Conservation (phyloP, 768 basidiomycete genomes). For the Asterophora parasitica region DNA sequence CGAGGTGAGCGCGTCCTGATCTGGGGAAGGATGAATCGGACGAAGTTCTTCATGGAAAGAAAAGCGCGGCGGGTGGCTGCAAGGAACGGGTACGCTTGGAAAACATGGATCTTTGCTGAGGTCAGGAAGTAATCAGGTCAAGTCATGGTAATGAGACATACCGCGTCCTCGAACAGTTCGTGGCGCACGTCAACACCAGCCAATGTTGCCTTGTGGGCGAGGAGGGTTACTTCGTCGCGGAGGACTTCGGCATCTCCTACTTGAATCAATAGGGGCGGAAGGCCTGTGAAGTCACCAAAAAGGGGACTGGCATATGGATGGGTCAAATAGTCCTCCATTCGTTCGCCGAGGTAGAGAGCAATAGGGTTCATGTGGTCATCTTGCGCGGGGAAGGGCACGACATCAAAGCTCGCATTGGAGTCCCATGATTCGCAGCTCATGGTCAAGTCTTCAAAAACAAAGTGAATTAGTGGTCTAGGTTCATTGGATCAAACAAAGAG, state of each 20-base stretch:
- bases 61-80: constrained; percentile 62
- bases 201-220: constrained; percentile 89
- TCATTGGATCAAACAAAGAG: neutral
- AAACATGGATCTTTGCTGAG: constrained; percentile 70
- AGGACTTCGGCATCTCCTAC: constrained; percentile 93
- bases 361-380: constrained; percentile 92
- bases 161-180: constrained; percentile 89
- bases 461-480: constrained; percentile 2
- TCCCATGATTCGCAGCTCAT: constrained; percentile 99
- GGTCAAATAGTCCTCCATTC: constrained; percentile 77
- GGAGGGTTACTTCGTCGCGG: constrained; percentile 86
- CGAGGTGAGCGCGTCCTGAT: constrained; percentile 46
- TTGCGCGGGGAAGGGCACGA: constrained; percentile 65
- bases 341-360: constrained; percentile 85
- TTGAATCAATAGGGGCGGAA: constrained; percentile 90
- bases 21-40: constrained; percentile 52
- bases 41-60: constrained; percentile 65
- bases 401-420: constrained; percentile 82
- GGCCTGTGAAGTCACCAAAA: constrained; percentile 81
- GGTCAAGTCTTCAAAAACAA: constrained; percentile 78
- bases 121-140: constrained; percentile 6
- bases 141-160: constrained; percentile 32
- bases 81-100: constrained; percentile 84
- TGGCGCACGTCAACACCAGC: constrained; percentile 84
- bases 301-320: constrained; percentile 96